These are phyloP conservation scores for Neurospora sp. DNA, from an alignment of 495 filamentous ascomycete genomes.

Conservation along the genomic window DNA sequence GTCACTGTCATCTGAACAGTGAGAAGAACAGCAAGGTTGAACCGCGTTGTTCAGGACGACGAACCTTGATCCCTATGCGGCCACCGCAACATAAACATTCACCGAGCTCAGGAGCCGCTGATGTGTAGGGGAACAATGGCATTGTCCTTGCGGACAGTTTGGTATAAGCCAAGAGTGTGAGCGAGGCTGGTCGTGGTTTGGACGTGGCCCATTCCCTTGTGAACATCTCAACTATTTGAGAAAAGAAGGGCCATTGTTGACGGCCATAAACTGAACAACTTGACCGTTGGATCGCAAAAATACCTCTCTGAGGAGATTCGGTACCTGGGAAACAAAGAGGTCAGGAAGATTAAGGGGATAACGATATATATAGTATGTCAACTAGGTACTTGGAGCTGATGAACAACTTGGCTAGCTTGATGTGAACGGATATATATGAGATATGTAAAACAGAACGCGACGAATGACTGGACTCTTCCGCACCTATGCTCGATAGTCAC, in stretches of 20 bases:
- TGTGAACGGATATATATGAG: neutral
- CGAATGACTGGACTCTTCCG: neutral
- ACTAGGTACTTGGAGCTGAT: neutral
- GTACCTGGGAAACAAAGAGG: neutral
- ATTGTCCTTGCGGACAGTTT: neutral
- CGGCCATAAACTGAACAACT: neutral
- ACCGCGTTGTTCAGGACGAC: neutral
- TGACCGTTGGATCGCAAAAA: neutral
- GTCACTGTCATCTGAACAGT: neutral
- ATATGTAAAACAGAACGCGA: neutral
- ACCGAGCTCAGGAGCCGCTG: neutral
- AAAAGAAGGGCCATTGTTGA: neutral
- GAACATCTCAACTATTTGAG: neutral
- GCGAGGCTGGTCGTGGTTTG: neutral
- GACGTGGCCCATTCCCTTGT: neutral
- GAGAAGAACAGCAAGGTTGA: neutral
- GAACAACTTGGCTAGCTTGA: neutral
- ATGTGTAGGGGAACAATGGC: neutral
- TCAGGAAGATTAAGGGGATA: neutral
- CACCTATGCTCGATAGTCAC: neutral
- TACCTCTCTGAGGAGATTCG: neutral
- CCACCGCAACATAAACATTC: neutral
- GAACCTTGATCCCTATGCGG: neutral
- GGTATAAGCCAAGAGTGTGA: neutral
- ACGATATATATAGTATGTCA: neutral